Evolutionary conservation across 306 rosid genomes (phyloP).

Genomic region (Trifolium dubium): DNA sequence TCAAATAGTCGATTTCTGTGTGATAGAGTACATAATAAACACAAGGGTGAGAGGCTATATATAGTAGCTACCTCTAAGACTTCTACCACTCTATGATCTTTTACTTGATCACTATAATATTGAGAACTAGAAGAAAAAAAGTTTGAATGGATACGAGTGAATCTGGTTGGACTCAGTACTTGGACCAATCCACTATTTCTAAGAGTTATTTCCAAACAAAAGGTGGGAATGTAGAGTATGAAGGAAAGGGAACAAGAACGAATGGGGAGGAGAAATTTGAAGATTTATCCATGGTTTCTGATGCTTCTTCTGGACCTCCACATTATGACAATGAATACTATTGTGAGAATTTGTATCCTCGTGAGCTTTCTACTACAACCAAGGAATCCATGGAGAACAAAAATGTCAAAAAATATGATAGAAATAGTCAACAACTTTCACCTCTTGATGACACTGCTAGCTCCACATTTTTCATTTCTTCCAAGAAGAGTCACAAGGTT

Average conservation of each 20-base stretch:
- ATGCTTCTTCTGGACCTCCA: conserved; percentile 95
- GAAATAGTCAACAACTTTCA: conserved; percentile 49
- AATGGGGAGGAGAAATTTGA: conserved; percentile 55
- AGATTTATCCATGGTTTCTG: conserved; percentile 87
- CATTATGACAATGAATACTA: conserved; percentile 55
- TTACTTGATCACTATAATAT: conserved; percentile 34
- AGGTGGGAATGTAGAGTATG: conserved; percentile 22
- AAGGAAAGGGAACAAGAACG: conserved; percentile 33
- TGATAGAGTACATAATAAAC: conserved; percentile 9
- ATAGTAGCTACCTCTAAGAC: conserved; percentile 18
- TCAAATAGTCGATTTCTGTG: not conserved
- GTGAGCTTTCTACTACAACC: conserved; percentile 39
- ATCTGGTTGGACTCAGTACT: conserved; percentile 94
- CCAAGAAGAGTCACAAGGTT: conserved; percentile 56
- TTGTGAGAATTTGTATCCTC: conserved; percentile 45
- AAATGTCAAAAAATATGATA: conserved; percentile 54
- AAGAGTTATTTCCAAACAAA: conserved; percentile 44
- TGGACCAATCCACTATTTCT: conserved; percentile 68
- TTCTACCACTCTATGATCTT: conserved; percentile 24
- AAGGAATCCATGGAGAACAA: conserved; percentile 49
- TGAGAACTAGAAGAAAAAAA: conserved; percentile 30
- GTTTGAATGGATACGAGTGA: conserved; percentile 67
- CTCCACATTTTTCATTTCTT: conserved; percentile 57
- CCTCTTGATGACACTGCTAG: conserved; percentile 94
- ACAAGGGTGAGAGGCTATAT: conserved; percentile 32